Evolutionary conservation across 306 rosid genomes (phyloP).

Genomic region (Erythrophleum fordii): DNA sequence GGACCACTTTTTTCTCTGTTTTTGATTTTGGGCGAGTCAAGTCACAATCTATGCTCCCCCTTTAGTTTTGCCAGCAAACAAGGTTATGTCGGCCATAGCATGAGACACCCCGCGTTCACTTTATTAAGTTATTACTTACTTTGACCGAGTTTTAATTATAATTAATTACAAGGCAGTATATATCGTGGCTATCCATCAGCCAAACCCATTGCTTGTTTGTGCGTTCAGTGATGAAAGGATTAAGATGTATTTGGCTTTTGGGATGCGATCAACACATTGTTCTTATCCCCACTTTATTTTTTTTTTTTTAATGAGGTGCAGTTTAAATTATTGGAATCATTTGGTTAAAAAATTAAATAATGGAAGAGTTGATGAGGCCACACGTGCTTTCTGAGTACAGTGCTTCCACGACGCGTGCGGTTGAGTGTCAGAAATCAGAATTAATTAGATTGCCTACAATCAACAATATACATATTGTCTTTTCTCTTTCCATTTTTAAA

Average conservation of each 20-base stretch:
- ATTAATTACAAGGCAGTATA: constrained; percentile 21
- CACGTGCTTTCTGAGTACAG: constrained; percentile 20
- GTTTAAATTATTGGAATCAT: neutral
- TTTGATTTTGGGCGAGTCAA: constrained; percentile 37
- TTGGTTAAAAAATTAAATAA: neutral
- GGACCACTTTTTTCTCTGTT: constrained; percentile 45
- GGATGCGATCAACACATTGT: neutral
- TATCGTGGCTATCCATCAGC: constrained; percentile 23
- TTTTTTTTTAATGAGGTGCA: no score
- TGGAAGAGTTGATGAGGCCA: neutral
- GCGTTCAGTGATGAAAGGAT: neutral
- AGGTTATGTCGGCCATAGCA: constrained; percentile 69
- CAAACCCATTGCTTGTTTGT: neutral
- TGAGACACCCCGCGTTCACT: constrained; percentile 43
- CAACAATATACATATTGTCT: neutral
- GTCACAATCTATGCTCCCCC: constrained; percentile 69
- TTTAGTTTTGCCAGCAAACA: constrained; percentile 60
- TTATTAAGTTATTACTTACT: constrained; percentile 4
- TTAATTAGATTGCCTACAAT: neutral
- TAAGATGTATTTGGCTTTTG: constrained; percentile 4
- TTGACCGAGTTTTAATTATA: constrained; percentile 28
- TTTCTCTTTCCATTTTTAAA: neutral
- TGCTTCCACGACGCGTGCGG: constrained; percentile 9
- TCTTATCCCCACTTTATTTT: neutral
- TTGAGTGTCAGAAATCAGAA: constrained; percentile 9